These are phyloP conservation scores for Flueggea neowawraea DNA, from an alignment of 441 rosid species.

Conservation along the genomic window DNA sequence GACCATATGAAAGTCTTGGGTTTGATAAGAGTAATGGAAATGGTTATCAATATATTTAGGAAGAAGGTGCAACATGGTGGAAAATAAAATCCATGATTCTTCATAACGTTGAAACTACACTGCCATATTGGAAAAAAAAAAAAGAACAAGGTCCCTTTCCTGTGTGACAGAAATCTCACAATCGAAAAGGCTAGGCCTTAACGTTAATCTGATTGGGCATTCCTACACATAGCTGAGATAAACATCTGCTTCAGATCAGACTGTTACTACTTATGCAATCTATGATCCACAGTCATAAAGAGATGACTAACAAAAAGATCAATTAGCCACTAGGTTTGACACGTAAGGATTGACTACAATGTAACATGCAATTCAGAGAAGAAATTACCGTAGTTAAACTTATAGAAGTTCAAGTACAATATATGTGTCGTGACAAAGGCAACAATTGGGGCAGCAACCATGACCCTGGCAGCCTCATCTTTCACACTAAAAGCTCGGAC, in stretches of 20 bases:
- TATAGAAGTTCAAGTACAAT: conserved; percentile 79
- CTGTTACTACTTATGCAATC: background rate
- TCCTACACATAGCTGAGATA: conserved; percentile 1
- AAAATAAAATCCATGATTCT: too few species aligned
- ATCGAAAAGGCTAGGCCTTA: background rate
- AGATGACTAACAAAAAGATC: background rate
- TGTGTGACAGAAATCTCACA: too few species aligned
- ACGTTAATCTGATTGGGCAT: background rate
- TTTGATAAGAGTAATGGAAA: too few species aligned
- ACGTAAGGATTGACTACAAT: background rate
- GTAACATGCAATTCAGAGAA: background rate
- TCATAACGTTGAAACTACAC: too few species aligned
- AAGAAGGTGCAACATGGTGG: too few species aligned
- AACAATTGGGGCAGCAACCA: conserved; percentile 85
- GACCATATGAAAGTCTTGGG: too few species aligned
- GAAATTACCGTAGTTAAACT: conserved; percentile 69
- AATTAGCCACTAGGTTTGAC: background rate
- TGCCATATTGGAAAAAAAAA: too few species aligned
- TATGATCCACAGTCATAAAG: background rate
- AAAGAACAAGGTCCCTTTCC: too few species aligned
- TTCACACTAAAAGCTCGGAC: conserved; percentile 69
- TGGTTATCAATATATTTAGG: too few species aligned
- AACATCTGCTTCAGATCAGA: background rate
- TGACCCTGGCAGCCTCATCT: conserved; percentile 85
- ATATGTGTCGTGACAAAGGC: conserved; percentile 90